Percentiles rank a stretch among this genome's conserved stretches.
Evolutionary conservation across 106 monocot genomes (phyloP).

Genomic region (Dendrobium officinale): DNA sequence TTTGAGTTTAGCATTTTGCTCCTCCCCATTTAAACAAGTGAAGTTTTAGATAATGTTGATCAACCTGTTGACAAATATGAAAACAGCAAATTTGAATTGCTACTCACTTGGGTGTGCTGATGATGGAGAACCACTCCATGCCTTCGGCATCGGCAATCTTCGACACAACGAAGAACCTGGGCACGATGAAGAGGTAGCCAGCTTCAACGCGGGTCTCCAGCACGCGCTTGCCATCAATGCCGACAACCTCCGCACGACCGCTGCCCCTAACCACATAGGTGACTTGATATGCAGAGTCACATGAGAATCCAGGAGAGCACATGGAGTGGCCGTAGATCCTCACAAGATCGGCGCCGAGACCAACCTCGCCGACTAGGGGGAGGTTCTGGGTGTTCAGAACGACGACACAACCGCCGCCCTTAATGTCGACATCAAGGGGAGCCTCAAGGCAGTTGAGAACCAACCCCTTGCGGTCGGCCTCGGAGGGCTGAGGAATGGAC

Average conservation of each 20-base stretch:
- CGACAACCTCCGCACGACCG: constrained; percentile 75
- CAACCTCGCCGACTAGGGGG: constrained; percentile 61
- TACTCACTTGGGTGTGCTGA: constrained; percentile 78
- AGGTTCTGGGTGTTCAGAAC: constrained; percentile 83
- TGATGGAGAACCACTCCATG: constrained; percentile 90
- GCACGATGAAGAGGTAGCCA: constrained; percentile 72
- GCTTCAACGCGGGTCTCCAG: constrained; percentile 47
- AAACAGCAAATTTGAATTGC: neutral
- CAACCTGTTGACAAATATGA: too few relatives aligned
- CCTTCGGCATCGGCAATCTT: constrained; percentile 78
- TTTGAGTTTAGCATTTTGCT: too few relatives aligned
- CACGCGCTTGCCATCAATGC: constrained; percentile 62
- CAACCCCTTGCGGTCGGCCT: constrained; percentile 43
- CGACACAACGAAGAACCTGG: constrained; percentile 83
- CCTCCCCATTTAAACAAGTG: too few relatives aligned
- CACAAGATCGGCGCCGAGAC: constrained; percentile 75
- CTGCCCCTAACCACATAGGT: constrained; percentile 72
- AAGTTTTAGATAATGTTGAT: too few relatives aligned
- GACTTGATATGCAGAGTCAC: constrained; percentile 83
- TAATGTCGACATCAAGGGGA: constrained; percentile 69
- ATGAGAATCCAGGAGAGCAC: constrained; percentile 90
- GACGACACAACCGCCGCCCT: constrained; percentile 72
- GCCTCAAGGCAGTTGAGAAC: constrained; percentile 79
- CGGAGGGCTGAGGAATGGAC: constrained; percentile 35
- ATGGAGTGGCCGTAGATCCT: constrained; percentile 63